Evolutionary conservation across 2,329 filamentous ascomycete genomes (phyloP).

Genomic region (Lasiodiplodia sp.): DNA sequence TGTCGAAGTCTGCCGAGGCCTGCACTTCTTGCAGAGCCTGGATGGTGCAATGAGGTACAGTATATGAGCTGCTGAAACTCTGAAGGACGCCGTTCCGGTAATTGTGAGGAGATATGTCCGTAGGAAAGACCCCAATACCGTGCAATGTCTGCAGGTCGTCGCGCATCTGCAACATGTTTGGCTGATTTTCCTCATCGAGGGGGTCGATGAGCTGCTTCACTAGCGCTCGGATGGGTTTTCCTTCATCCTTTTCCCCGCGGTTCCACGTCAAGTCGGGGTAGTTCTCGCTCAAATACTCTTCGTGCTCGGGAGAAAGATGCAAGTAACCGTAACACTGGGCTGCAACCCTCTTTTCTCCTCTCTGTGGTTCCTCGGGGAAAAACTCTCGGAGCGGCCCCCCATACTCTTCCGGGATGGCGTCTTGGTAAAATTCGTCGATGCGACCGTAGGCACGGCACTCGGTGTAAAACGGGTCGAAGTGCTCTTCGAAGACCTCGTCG

Average conservation of each 20-base stretch:
- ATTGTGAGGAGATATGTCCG: not conserved
- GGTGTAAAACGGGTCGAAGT: slow-evolving; percentile 20
- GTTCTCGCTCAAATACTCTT: not conserved
- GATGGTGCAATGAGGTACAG: not conserved
- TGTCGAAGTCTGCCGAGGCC: not conserved
- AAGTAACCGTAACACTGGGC: slow-evolving; percentile 1
- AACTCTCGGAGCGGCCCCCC: not conserved
- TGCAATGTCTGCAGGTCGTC: not conserved
- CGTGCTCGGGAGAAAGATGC: not conserved
- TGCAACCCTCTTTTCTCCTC: not conserved
- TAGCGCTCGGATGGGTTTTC: slow-evolving; percentile 6
- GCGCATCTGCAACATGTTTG: not conserved
- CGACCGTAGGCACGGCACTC: slow-evolving; percentile 25
- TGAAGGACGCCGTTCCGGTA: not conserved
- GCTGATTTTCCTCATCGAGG: not conserved
- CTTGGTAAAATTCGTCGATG: slow-evolving; percentile 13
- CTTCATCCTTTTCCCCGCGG: not conserved
- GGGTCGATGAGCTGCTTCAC: slow-evolving; percentile 9
- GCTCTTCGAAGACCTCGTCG: slow-evolving; percentile 1
- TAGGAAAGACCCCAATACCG: not conserved
- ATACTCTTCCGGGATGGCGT: not conserved
- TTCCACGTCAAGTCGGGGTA: not conserved
- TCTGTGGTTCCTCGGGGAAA: not conserved
- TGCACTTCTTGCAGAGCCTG: not conserved
- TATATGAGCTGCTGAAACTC: not conserved